phyloP scores from a whole-genome alignment of 768 basidiomycete species.

The Lentinus tigrinus region DNA sequence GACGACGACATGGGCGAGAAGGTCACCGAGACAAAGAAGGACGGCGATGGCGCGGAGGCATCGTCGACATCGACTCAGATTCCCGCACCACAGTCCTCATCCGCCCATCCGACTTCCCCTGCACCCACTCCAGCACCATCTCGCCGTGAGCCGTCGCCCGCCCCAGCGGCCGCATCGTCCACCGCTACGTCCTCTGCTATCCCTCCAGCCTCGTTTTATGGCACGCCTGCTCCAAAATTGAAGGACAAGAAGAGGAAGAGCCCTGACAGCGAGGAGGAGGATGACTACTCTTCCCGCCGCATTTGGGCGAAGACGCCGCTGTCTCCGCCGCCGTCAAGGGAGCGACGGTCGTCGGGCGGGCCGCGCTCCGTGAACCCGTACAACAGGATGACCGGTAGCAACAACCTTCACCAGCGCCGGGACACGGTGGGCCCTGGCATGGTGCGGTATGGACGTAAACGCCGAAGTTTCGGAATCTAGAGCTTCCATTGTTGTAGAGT shows the following conservation, averaged over 20 bases:
- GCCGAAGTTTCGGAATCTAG: slow-evolving; percentile 36
- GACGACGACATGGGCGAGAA: slow-evolving; percentile 33
- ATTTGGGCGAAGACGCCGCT: slow-evolving; percentile 21
- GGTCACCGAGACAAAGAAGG: slow-evolving; percentile 15
- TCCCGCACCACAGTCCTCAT: slow-evolving; percentile 26
- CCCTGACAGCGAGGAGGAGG: slow-evolving; percentile 32
- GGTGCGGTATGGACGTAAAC: slow-evolving; percentile 29
- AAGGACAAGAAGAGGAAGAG: slow-evolving; percentile 41
- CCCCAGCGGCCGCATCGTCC: slow-evolving; percentile 24
- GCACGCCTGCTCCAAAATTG: slow-evolving; percentile 9
- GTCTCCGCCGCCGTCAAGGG: slow-evolving; percentile 8
- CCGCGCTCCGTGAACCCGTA: slow-evolving; percentile 31
- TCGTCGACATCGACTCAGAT: slow-evolving; percentile 29
- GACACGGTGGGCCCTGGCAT: slow-evolving; percentile 20
- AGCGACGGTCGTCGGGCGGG: slow-evolving; percentile 13
- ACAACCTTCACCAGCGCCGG: slow-evolving; percentile 31
- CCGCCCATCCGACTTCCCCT: slow-evolving; percentile 18
- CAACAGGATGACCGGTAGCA: slow-evolving; percentile 32
- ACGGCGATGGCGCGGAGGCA: not conserved
- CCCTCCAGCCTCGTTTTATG: slow-evolving; percentile 41
- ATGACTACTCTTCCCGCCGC: slow-evolving; percentile 19
- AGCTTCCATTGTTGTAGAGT: not conserved
- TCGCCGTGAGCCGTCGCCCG: slow-evolving; percentile 30
- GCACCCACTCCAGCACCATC: slow-evolving; percentile 6
- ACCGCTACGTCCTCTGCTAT: slow-evolving; percentile 27